Percentiles rank a stretch among this genome's conserved stretches.
Conservation (phyloP, 2,329 filamentous ascomycete species). For the Diaporthe helianthi region DNA sequence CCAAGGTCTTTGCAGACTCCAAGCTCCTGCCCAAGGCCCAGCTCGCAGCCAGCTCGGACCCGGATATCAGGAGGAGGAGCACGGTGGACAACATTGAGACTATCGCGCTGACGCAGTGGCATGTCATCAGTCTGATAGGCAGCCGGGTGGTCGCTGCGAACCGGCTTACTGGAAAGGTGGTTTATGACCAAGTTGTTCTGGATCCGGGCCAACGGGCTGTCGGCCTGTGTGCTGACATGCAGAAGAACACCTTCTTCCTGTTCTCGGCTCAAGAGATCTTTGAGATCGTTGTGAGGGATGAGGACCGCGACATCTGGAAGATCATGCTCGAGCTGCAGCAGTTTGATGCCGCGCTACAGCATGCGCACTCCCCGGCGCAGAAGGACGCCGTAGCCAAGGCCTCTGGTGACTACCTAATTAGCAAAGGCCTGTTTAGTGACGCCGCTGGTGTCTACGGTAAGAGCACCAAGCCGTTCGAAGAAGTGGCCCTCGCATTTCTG, state of each 20-base stretch:
- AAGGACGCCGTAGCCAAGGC: conserved; percentile 91
- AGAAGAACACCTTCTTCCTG: conserved; percentile 97
- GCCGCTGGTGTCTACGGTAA: conserved; percentile 91
- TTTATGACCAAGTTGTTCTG: conserved; percentile 88
- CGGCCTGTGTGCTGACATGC: conserved; percentile 86
- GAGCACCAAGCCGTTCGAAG: conserved; percentile 96
- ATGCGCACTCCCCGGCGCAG: conserved; percentile 80
- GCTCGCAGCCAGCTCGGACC: conserved; percentile 70
- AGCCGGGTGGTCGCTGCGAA: conserved; percentile 86
- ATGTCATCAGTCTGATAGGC: conserved; percentile 84
- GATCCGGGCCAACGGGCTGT: conserved; percentile 80
- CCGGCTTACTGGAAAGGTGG: conserved; percentile 81
- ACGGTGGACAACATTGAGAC: conserved; percentile 78
- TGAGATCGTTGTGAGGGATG: conserved; percentile 88
- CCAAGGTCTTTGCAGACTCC: conserved; percentile 78
- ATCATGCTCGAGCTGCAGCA: conserved; percentile 87
- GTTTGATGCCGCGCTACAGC: conserved; percentile 86
- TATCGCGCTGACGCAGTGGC: conserved; percentile 90
- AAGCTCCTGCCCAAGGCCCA: conserved; percentile 79
- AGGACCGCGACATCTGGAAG: conserved; percentile 93
- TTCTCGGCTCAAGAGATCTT: conserved; percentile 92
- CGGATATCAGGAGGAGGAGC: conserved; percentile 68
- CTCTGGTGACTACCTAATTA: conserved; percentile 86
- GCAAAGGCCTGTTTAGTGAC: conserved; percentile 81
- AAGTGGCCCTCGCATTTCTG: conserved; percentile 90